Base-by-base conservation (phyloP, 176 grass and related monocot species). In the Leersia perrieri region DNA sequence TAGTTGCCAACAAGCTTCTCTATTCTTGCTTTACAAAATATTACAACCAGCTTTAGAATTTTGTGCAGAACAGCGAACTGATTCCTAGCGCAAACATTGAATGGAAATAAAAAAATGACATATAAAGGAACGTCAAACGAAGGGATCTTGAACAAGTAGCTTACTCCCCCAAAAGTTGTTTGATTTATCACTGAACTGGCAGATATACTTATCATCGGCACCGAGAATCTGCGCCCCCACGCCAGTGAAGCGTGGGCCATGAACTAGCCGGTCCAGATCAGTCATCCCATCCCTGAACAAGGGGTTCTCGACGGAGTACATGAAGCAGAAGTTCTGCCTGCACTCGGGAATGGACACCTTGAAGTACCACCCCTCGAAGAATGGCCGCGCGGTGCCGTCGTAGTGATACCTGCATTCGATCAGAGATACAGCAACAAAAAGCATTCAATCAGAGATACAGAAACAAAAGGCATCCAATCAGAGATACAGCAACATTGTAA, bases 281-380 rank as follows among this genome's bases (percentile, higher is more conserved):
- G 53, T 92, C 95, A 98, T 92, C 14, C 92, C 92, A 41, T 94
- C 78, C n/a, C 77, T 86, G 44, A 98, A 98, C 22, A 87, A 72
- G 1, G 95, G 92, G 73, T 93, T 98, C 84, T 98, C 95, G 1
- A 93, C 78, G 0, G 95, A 93, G 67, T 98, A 98, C 95, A 98
- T 98, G 79, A 98, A 98, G 51, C 92, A 98, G 87, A 98, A 98
- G 57, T 75, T 95, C 86, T 98, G 88, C 70, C 88, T 81, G 60
- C 74, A 78, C 77, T 93, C 73, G 0, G 90, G 92, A 74, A 98
- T 98, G 10, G 95, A 68, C 11, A 95, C 88, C 84, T 93, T 98
- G 84, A 98, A 98, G 78, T 98, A 98, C 95, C 95, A 95, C 55
- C 92, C 92, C 70, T 98, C 95, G 25, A 98, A 98, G 77, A 98